A percentile compares a stretch with the other conserved stretches of the same genome.
Evolutionary conservation across 164 flowering plant genomes (phyloP).

Genomic region (Paratinospora sagittata): DNA sequence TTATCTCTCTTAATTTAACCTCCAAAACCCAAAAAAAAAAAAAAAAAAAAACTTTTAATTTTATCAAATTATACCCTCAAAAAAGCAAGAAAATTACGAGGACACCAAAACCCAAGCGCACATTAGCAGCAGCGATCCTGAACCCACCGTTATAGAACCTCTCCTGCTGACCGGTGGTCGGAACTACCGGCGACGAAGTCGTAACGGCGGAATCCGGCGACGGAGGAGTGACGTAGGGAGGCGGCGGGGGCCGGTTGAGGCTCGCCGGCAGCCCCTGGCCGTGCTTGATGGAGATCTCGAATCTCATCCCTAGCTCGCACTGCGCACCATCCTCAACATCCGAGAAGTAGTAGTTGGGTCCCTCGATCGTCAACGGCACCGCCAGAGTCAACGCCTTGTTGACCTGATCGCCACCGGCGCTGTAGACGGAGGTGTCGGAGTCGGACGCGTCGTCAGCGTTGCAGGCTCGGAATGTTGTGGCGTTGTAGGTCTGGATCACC

Average conservation of each 20-base stretch:
- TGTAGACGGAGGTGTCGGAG: conserved; percentile 42
- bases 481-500: conserved; percentile 78
- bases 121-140: not conserved
- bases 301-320: conserved; percentile 64
- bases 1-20: too few relatives aligned
- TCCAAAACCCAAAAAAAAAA: too few relatives aligned
- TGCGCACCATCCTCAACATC: conserved; percentile 58
- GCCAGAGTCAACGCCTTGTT: conserved; percentile 29
- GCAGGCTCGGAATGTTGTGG: conserved; percentile 36
- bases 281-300: conserved; percentile 46
- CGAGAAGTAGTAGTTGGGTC: conserved; percentile 67
- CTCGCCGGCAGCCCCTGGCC: conserved; percentile 77
- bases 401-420: conserved; percentile 27
- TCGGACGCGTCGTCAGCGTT: conserved; percentile 40
- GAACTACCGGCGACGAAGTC: conserved; percentile 22
- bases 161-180: conserved; percentile 10
- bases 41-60: not conserved
- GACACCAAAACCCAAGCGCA: not conserved
- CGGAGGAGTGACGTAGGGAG: conserved; percentile 41
- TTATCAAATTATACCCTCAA: not conserved
- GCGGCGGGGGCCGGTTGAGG: conserved; percentile 87
- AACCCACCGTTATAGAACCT: conserved; percentile 2
- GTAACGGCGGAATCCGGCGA: conserved; percentile 1
- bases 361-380: conserved; percentile 54
- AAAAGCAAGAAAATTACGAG: not conserved